Conservation (phyloP, 1,139 yeast species). For the Arxiozyma telluris region DNA sequence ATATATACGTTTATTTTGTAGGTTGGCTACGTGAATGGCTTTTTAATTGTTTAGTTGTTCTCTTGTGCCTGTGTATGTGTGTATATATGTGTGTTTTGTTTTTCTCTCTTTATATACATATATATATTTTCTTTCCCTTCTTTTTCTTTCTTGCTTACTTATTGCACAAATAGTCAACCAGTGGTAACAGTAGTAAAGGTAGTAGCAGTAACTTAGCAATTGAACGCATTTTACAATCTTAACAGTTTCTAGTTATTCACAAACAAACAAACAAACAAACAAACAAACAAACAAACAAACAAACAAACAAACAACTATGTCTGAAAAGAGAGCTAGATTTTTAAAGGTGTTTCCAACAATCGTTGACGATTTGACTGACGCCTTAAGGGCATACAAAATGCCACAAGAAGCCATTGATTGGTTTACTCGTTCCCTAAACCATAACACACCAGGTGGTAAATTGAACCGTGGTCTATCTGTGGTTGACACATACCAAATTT, state of each 20-base stretch:
- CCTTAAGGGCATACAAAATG: slow-evolving; percentile 64
- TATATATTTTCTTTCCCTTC: too few species aligned
- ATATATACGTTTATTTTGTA: too few species aligned
- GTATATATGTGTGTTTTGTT: too few species aligned
- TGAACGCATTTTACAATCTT: too few species aligned
- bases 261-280: neutral
- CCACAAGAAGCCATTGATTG: slow-evolving; percentile 81
- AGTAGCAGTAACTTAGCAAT: neutral
- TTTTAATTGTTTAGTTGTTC: too few species aligned
- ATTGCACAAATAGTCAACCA: too few species aligned
- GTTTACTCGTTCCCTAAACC: slow-evolving; percentile 65
- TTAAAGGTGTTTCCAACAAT: slow-evolving; percentile 66
- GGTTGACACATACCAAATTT: slow-evolving; percentile 78
- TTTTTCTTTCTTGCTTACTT: too few species aligned
- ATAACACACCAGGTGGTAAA: slow-evolving; percentile 96
- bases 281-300: neutral
- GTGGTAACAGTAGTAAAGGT: too few species aligned
- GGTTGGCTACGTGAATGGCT: too few species aligned
- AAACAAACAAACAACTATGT: neutral
- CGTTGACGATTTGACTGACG: slow-evolving; percentile 63
- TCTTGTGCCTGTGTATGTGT: too few species aligned
- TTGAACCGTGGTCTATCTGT: slow-evolving; percentile 94
- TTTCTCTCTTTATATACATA: too few species aligned
- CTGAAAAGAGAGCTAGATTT: slow-evolving; percentile 46
- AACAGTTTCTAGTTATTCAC: neutral